Conservation (phyloP, 1,139 yeast species). For the Kurtzmaniella natalensis region DNA sequence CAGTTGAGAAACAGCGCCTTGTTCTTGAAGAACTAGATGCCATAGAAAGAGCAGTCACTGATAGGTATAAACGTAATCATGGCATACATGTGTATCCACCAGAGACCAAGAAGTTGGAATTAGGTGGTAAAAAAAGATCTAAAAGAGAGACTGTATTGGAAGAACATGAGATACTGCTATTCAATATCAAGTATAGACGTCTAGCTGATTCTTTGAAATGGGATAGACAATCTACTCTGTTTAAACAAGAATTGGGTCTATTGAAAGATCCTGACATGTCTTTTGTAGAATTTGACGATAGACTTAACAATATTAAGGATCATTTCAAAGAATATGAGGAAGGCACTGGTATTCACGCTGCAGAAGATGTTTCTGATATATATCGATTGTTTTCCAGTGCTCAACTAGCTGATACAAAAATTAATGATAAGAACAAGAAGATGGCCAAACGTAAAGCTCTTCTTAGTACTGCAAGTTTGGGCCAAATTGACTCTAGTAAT, state of each 20-base stretch:
- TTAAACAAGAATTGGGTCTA: conserved; percentile 18
- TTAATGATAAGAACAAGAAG: conserved; percentile 12
- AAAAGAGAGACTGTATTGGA: conserved; percentile 49
- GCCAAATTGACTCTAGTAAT: conserved; percentile 42
- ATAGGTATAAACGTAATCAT: conserved; percentile 29
- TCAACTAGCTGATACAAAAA: background rate
- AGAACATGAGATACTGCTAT: conserved; percentile 61
- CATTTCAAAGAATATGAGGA: conserved; percentile 13
- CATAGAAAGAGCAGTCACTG: conserved; percentile 28
- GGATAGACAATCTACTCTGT: conserved; percentile 12
- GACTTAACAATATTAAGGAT: conserved; percentile 30
- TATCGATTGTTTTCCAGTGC: conserved; percentile 38
- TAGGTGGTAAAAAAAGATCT: conserved; percentile 26
- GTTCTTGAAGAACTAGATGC: conserved; percentile 36
- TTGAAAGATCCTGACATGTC: conserved; percentile 23
- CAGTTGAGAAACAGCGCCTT: conserved; percentile 33
- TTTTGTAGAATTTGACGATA: conserved; percentile 42
- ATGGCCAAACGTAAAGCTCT: conserved; percentile 31
- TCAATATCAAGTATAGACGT: conserved; percentile 47
- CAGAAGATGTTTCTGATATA: conserved; percentile 27
- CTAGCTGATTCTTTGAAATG: conserved; percentile 22
- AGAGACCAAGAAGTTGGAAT: conserved; percentile 9
- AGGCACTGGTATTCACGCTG: conserved; percentile 11
- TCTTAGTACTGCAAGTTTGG: conserved; percentile 44
- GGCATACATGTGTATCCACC: conserved; percentile 9